Evolutionary conservation across 805 yeast species (phyloP).

Genomic region (Yarrowia yakushimensis): DNA sequence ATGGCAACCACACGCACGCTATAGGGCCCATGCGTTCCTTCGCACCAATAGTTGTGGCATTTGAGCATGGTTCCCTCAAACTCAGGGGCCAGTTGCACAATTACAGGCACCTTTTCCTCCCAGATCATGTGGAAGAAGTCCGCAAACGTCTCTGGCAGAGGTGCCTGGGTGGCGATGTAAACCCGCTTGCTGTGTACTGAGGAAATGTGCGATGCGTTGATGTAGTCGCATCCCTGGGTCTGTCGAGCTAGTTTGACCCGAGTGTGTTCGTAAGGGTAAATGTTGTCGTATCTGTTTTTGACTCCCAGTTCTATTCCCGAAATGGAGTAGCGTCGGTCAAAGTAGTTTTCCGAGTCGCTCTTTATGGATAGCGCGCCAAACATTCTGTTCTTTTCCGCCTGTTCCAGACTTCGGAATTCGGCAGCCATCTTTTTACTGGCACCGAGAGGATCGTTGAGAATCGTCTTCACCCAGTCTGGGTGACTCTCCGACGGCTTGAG

Average conservation of each 20-base stretch:
- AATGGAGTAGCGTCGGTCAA: slow-evolving; percentile 44
- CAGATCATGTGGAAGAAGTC: slow-evolving; percentile 82
- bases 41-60: slow-evolving; percentile 79
- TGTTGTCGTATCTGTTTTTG: slow-evolving; percentile 84
- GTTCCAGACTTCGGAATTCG: slow-evolving; percentile 63
- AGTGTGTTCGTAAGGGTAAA: slow-evolving; percentile 81
- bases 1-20: neutral
- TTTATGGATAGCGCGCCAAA: slow-evolving; percentile 42
- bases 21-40: neutral
- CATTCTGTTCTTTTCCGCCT: slow-evolving; percentile 64
- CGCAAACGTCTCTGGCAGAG: slow-evolving; percentile 68
- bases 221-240: slow-evolving; percentile 50
- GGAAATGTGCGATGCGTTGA: slow-evolving; percentile 74
- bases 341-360: slow-evolving; percentile 9
- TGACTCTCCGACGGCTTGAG: slow-evolving; percentile 34
- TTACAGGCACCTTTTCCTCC: slow-evolving; percentile 61
- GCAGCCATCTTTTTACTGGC: slow-evolving; percentile 46
- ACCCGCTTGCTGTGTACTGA: slow-evolving; percentile 41
- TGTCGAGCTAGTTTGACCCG: slow-evolving; percentile 49
- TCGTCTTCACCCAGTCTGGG: slow-evolving; percentile 54
- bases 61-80: slow-evolving; percentile 77
- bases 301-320: slow-evolving; percentile 78
- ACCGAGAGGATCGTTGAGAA: slow-evolving; percentile 37
- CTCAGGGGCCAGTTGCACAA: slow-evolving; percentile 75
- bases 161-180: slow-evolving; percentile 93